Base-by-base conservation (phyloP, 2,329 filamentous ascomycete genomes). In the Ceratocystis destructans region DNA sequence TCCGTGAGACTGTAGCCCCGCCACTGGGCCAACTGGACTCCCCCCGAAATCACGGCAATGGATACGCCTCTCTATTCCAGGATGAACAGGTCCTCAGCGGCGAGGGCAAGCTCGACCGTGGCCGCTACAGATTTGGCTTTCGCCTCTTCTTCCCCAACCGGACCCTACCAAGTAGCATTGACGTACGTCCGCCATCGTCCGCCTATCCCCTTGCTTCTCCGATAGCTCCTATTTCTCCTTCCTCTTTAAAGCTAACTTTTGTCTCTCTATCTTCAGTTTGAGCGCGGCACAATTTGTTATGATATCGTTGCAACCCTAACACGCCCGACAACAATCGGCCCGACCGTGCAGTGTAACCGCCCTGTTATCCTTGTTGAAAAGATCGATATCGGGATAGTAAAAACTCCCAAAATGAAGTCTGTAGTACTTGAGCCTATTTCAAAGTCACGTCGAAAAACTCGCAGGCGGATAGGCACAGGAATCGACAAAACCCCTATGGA, bases 241-340 rank as follows among this genome's bases (percentile, higher is more conserved):
- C 41, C 41, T 10, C 20, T 37, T 28, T 22, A 45, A 61, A 28
- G 28, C 46, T 61, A 55, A 64, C 50, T 12, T 33, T 53, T 28
- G 28, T 12, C 33, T 22, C n/a, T 68, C 25, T 65, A 50, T 10
- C 31, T 67, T 37, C 75, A 97, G 91, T 99, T 99, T 75, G 94
- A 97, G 76, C 86, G 93, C 73, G 94, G 94, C 45, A 92, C 90
- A 1, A 90, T 99, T 71, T 87, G 88, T 22, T 99, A 97, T 76
- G 85, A 93, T 78, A 83, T 97, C 71, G 93, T 90, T 5, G 88
- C 93, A 41, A 96, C 91, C 7, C 76, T 97, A 67, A 97, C 93
- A 22, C 85, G 91, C 66, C 93, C 94, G 22, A 94, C 89, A 0
- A 86, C 91, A 5, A 95, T 96, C 69, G 83, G 87, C 15, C 87